Percentiles rank a stretch among this genome's conserved stretches.
Conservation (phyloP, 2,329 filamentous ascomycete species). For the Trichoderma afroharzianum region DNA sequence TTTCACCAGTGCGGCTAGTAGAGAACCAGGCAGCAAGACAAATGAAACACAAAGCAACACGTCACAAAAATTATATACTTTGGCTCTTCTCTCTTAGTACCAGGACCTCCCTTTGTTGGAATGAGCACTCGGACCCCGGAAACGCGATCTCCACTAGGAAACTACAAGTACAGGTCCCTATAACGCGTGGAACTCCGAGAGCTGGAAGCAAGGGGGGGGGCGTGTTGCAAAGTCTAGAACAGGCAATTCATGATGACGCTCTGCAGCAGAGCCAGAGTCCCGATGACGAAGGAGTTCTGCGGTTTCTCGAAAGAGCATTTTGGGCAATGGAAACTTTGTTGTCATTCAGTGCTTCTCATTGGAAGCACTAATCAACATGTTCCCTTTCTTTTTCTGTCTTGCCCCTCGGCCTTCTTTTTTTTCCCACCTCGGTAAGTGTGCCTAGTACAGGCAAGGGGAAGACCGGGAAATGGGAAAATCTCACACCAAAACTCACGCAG, state of each 20-base stretch:
- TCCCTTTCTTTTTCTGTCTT: not conserved
- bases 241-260: not conserved
- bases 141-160: constrained; percentile 9
- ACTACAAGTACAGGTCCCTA: not conserved
- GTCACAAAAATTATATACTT: not conserved
- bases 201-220: not conserved
- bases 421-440: not conserved
- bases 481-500: not conserved
- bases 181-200: not conserved
- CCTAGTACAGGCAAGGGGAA: not conserved
- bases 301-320: not conserved
- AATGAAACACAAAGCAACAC: not conserved
- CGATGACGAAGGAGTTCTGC: not conserved
- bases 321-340: not conserved
- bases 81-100: not conserved
- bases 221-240: not conserved
- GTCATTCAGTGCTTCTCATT: not conserved
- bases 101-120: constrained; percentile 1
- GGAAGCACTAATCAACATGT: not conserved
- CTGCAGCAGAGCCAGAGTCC: too few species aligned
- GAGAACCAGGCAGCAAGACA: not conserved
- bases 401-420: not conserved
- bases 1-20: not conserved
- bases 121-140: not conserved
- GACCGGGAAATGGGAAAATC: not conserved